phyloP scores from a whole-genome alignment of 179 eudicot genomes.

The Monotropa hypopitys region DNA sequence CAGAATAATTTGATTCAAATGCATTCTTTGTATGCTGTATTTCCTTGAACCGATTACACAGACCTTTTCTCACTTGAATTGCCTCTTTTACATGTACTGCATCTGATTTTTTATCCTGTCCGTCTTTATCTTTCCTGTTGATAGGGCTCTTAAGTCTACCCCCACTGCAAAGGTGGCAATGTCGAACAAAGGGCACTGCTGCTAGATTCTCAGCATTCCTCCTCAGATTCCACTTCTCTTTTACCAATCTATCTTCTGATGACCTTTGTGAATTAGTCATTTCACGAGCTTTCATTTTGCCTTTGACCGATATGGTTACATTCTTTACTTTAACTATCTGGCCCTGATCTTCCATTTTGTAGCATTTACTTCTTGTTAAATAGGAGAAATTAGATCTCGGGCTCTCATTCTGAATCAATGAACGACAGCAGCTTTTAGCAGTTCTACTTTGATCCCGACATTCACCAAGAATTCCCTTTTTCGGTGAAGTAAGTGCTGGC shows the following conservation, averaged over 20 bases:
- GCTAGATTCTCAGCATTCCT: neutral
- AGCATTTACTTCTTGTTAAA: slow-evolving; percentile 2
- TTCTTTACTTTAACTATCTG: neutral
- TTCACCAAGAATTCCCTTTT: neutral
- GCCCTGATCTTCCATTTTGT: slow-evolving; percentile 1
- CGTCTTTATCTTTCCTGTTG: neutral
- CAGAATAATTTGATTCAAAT: neutral
- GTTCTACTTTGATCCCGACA: neutral
- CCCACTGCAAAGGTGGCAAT: neutral
- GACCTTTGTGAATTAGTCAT: neutral
- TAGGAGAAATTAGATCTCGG: neutral
- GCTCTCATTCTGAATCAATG: neutral
- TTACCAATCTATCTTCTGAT: too few relatives aligned
- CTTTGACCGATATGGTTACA: neutral
- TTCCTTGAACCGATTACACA: neutral
- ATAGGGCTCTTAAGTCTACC: neutral
- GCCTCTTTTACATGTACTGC: neutral
- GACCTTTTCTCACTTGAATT: neutral
- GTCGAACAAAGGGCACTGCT: neutral
- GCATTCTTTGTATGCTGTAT: neutral
- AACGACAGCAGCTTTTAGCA: slow-evolving; percentile 1
- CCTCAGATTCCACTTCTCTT: neutral
- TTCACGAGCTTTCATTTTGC: neutral
- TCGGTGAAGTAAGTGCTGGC: neutral
- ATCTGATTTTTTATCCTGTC: neutral